phyloP scores from a whole-genome alignment of 495 filamentous ascomycete genomes.

The Aspergillus haitiensis region DNA sequence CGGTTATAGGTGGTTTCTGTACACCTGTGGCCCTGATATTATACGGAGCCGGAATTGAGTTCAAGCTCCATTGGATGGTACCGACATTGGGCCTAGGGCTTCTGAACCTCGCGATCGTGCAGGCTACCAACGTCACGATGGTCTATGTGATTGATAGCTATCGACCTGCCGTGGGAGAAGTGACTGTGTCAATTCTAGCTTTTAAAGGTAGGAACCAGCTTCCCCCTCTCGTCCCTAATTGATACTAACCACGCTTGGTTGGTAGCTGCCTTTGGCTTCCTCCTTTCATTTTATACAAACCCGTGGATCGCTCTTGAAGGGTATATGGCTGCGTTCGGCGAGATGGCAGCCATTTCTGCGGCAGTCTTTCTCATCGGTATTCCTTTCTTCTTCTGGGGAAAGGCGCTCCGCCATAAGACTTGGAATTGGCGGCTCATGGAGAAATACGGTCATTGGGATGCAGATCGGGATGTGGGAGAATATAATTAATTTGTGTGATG shows the following conservation, averaged over 20 bases:
- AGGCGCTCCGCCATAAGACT: conserved; percentile 43
- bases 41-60: conserved; percentile 53
- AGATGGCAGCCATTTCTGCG: conserved; percentile 53
- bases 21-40: conserved; percentile 49
- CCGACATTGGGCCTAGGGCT: conserved; percentile 53
- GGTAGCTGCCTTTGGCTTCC: conserved; percentile 54
- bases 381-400: conserved; percentile 52
- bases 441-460: conserved; percentile 47
- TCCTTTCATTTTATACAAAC: conserved; percentile 60
- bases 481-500: conserved; percentile 14
- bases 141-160: conserved; percentile 58
- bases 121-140: conserved; percentile 51
- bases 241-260: not conserved
- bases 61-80: conserved; percentile 54
- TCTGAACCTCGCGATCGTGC: conserved; percentile 52
- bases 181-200: conserved; percentile 50
- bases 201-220: conserved; percentile 45
- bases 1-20: conserved; percentile 43
- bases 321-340: conserved; percentile 51
- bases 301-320: conserved; percentile 54
- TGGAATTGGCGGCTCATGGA: conserved; percentile 47
- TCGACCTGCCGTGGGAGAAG: conserved; percentile 54
- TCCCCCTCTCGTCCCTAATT: not conserved
- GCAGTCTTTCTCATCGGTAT: conserved; percentile 40
- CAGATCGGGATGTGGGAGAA: conserved; percentile 53